Base-by-base conservation (phyloP, 495 filamentous ascomycete species). In the Xylaria venustula region DNA sequence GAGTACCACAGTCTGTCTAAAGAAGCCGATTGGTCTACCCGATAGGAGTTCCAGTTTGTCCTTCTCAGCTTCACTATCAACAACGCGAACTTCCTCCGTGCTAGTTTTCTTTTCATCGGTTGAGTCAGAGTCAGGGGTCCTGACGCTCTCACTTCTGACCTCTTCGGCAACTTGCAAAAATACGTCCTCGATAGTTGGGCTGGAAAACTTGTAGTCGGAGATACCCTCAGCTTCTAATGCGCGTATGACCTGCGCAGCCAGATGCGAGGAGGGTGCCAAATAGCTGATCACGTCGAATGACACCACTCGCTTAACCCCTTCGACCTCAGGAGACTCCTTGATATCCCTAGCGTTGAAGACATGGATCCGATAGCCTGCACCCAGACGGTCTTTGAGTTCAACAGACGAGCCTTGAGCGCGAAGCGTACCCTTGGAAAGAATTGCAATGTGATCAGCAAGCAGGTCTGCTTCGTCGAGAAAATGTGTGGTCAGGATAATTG, bases 131-230 rank as follows among this genome's bases (percentile, higher is more conserved):
- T 67, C 48, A 46, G 67, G 64, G 63, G 26, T 49, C 48, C 37
- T 57, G 28, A 57, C 54, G 37, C 56, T 60, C 61, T 83, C 78
- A 5, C 69, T 70, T 46, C 70, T 69, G 54, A 83, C 75, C 68
- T 93, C 90, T 55, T 89, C 88, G 1, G 90, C 91, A 32, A 95
- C 81, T 59, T 90, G 89, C 57, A 95, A 73, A 71, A 96, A 96
- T 0, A 94, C 89, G 66, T 93, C 89, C 68, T 93, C 90, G 60
- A 96, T 93, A 0, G 89, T 93, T 2, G 92, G 92, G 0, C 91
- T 91, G 28, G 85, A 87, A 41, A 94, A 86, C 48, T 88, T 85
- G 69, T 92, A 92, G 32, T 92, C 87, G 1, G 76, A 75, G 40
- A 90, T 79, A 0, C 82, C 84, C 1, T 77, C 76, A 0, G 71